Evolutionary conservation across 768 basidiomycete species (phyloP).

Genomic region (Cubamyces sp.): DNA sequence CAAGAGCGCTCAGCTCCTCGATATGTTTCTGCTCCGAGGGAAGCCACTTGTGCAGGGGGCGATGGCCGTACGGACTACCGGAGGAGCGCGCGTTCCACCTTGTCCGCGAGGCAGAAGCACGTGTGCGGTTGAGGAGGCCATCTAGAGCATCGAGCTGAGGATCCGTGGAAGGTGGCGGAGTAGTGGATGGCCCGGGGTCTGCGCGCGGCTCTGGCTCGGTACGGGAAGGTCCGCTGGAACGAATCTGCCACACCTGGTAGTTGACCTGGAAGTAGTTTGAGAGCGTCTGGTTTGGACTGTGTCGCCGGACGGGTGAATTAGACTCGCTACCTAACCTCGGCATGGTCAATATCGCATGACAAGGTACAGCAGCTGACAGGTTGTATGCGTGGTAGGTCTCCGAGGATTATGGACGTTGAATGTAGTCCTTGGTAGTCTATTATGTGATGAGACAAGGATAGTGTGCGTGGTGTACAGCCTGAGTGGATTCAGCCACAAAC

Average conservation of each 20-base stretch:
- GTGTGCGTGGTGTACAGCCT: background rate
- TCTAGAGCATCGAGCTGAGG: slow-evolving; percentile 7
- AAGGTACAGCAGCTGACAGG: background rate
- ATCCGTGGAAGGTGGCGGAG: background rate
- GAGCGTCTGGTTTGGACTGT: slow-evolving; percentile 15
- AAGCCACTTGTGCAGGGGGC: slow-evolving; percentile 12
- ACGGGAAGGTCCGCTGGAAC: background rate
- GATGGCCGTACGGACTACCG: slow-evolving; percentile 17
- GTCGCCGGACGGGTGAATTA: slow-evolving; percentile 21
- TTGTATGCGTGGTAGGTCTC: background rate
- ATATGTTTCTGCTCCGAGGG: slow-evolving; percentile 9
- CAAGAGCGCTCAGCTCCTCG: slow-evolving; percentile 12
- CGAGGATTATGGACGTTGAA: background rate
- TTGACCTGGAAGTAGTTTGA: slow-evolving; percentile 15
- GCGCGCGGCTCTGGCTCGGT: background rate
- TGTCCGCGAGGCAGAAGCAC: slow-evolving; percentile 17
- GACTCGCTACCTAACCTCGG: slow-evolving; percentile 20
- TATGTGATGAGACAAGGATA: background rate
- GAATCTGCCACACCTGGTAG: slow-evolving; percentile 15
- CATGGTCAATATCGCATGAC: slow-evolving; percentile 16
- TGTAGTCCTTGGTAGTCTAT: background rate
- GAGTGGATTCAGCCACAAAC: background rate
- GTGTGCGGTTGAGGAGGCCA: slow-evolving; percentile 6
- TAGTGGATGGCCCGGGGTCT: background rate
- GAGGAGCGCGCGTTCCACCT: slow-evolving; percentile 22